These are phyloP conservation scores for Acaromyces ingoldii DNA, from an alignment of 1,284 basidiomycete species.

Conservation along the genomic window DNA sequence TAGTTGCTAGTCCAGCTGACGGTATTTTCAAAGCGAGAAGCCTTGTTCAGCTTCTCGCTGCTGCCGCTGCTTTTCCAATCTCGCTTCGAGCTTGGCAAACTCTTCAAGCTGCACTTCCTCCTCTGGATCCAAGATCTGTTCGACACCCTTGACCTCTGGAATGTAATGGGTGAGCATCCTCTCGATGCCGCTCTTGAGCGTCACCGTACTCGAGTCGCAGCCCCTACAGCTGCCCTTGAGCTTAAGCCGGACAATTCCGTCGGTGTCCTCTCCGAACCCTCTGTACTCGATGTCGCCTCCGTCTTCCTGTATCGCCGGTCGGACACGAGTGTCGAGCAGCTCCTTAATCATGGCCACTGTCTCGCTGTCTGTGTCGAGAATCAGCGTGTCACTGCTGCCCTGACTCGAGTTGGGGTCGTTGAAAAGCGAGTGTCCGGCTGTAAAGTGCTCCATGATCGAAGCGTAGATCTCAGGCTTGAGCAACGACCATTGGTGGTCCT, in stretches of 20 bases:
- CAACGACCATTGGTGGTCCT: slow-evolving; percentile 77
- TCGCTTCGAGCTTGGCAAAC: slow-evolving; percentile 83
- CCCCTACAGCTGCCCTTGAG: slow-evolving; percentile 95
- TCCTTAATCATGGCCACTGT: slow-evolving; percentile 99
- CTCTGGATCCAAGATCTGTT: slow-evolving; percentile 90
- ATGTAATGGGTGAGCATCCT: slow-evolving; percentile 99
- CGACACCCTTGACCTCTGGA: slow-evolving; percentile 93
- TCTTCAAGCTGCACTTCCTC: slow-evolving; percentile 82
- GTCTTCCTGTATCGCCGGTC: slow-evolving; percentile 94
- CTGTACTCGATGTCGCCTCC: slow-evolving; percentile 83
- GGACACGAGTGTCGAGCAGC: slow-evolving; percentile 84
- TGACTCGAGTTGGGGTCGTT: slow-evolving; percentile 57
- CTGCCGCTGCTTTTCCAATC: slow-evolving; percentile 54
- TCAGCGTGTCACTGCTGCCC: slow-evolving; percentile 88
- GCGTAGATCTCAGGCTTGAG: slow-evolving; percentile 98
- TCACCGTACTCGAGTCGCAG: slow-evolving; percentile 86
- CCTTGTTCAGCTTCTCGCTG: slow-evolving; percentile 4
- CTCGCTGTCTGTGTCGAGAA: slow-evolving; percentile 93
- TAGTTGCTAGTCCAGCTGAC: no score
- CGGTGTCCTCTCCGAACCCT: slow-evolving; percentile 61
- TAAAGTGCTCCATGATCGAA: slow-evolving; percentile 96
- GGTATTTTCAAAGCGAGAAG: slow-evolving; percentile 2
- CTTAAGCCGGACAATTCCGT: slow-evolving; percentile 66
- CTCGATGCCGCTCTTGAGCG: slow-evolving; percentile 67
- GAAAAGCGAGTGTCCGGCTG: slow-evolving; percentile 79